phyloP scores from a whole-genome alignment of 2,329 filamentous ascomycete genomes.

The Colletotrichum karsti region DNA sequence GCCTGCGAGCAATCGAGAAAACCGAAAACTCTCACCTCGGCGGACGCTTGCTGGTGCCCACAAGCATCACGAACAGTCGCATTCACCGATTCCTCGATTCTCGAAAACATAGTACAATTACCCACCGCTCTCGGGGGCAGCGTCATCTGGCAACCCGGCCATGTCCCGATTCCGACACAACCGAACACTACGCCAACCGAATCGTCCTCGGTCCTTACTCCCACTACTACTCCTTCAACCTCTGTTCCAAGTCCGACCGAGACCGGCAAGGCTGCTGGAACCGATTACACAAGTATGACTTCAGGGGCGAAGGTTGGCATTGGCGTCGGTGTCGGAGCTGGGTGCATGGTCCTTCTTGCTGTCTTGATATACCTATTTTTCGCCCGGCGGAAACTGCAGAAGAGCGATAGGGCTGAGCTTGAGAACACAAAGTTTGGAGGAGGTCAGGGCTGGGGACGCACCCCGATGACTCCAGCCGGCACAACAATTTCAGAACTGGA shows the following conservation, averaged over 20 bases:
- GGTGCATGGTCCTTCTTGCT: conserved; percentile 31
- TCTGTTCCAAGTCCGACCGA: neutral
- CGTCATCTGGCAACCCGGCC: conserved; percentile 35
- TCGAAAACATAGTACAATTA: conserved; percentile 37
- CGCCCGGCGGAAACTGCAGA: conserved; percentile 21
- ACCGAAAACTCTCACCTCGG: conserved; percentile 31
- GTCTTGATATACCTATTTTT: conserved; percentile 32
- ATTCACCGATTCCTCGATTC: conserved; percentile 32
- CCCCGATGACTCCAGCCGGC: neutral
- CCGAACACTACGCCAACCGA: neutral
- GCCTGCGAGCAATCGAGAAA: conserved; percentile 38
- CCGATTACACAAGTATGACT: conserved; percentile 26
- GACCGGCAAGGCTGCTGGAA: neutral
- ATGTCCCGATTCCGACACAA: conserved; percentile 31
- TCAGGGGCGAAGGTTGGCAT: conserved; percentile 35
- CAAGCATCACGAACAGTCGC: conserved; percentile 35
- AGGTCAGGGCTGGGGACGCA: neutral
- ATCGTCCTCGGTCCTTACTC: neutral
- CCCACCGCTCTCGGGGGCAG: conserved; percentile 35
- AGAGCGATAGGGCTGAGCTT: neutral
- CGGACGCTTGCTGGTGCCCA: conserved; percentile 41
- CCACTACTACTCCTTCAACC: neutral
- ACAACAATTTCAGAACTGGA: conserved; percentile 31
- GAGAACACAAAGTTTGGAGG: neutral
- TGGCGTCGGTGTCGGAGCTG: conserved; percentile 31